A percentile compares a stretch with the other conserved stretches of the same genome.
Evolutionary conservation across 2,329 filamentous ascomycete genomes (phyloP).

Genomic region (Colletotrichum cordylinicola): DNA sequence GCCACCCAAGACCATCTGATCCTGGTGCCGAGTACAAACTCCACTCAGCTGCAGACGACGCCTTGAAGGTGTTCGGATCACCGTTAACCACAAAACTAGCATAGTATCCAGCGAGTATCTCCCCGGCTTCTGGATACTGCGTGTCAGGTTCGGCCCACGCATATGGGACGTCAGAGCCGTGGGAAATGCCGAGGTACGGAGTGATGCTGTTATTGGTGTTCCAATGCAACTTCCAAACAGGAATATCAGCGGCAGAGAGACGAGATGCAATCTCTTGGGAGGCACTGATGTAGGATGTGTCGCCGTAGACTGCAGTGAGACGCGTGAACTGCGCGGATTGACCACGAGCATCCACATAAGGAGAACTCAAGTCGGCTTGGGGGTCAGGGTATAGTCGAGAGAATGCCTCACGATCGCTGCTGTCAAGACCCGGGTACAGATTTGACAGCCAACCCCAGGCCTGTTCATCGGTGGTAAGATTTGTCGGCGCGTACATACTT

Average conservation of each 20-base stretch:
- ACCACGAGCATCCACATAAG: not conserved
- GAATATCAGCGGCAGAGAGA: constrained; percentile 10
- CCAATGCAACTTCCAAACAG: constrained; percentile 43
- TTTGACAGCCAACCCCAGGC: constrained; percentile 5
- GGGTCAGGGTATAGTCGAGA: not conserved
- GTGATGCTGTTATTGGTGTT: constrained; percentile 40
- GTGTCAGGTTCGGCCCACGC: not conserved
- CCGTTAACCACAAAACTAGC: constrained; percentile 41
- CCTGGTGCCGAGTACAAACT: not conserved
- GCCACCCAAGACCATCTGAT: not conserved
- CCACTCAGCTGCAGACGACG: constrained; percentile 27
- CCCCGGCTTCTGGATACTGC: not conserved
- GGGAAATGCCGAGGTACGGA: constrained; percentile 28
- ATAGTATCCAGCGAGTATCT: constrained; percentile 25
- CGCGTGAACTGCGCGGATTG: constrained; percentile 8
- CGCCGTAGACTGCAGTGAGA: not conserved
- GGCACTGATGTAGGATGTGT: not conserved
- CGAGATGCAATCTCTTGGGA: not conserved
- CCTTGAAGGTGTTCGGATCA: constrained; percentile 34
- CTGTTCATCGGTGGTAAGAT: constrained; percentile 1
- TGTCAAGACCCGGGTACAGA: not conserved
- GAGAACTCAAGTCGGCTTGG: not conserved
- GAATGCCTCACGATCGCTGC: not conserved
- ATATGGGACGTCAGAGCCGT: not conserved
- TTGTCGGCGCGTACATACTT: constrained; percentile 1